A percentile compares a stretch with the other conserved stretches of the same genome.
These are phyloP conservation scores for Linnemannia hyalina DNA, from an alignment of 192 early-diverging fungal species.

Conservation along the genomic window DNA sequence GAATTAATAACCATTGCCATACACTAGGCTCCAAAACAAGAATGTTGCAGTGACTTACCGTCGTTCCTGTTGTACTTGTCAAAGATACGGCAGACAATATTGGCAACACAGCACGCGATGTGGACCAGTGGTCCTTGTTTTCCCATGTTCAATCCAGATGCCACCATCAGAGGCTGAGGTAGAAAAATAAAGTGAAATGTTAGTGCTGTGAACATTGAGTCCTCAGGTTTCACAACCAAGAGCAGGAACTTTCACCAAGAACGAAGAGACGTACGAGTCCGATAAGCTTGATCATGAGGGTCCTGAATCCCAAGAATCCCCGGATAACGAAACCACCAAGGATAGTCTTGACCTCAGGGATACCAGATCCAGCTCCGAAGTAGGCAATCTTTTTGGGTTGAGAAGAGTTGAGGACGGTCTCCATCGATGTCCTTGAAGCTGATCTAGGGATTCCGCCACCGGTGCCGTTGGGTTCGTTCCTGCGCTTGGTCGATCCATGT, in stretches of 20 bases:
- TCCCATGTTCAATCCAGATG: slow-evolving; percentile 91
- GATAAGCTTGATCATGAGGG: slow-evolving; percentile 91
- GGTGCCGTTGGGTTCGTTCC: slow-evolving; percentile 23
- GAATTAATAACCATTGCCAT: not conserved
- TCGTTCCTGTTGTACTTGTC: slow-evolving; percentile 95
- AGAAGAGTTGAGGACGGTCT: slow-evolving; percentile 14
- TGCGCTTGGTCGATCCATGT: slow-evolving; percentile 41
- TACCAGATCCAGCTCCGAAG: slow-evolving; percentile 84
- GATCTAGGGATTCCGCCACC: slow-evolving; percentile 65
- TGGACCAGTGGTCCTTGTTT: slow-evolving; percentile 97
- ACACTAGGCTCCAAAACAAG: not conserved
- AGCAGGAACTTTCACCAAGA: too few species aligned
- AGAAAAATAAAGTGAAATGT: slow-evolving; percentile 11
- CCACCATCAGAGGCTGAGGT: slow-evolving; percentile 78
- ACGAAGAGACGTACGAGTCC: slow-evolving; percentile 74
- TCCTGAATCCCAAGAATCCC: slow-evolving; percentile 92
- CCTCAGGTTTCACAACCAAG: too few species aligned
- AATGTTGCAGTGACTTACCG: slow-evolving; percentile 10
- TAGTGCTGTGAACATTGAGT: not conserved
- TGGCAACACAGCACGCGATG: slow-evolving; percentile 90
- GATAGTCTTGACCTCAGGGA: slow-evolving; percentile 96
- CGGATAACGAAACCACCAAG: slow-evolving; percentile 94
- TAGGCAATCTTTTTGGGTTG: slow-evolving; percentile 56
- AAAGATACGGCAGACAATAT: slow-evolving; percentile 90
- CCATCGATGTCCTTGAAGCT: slow-evolving; percentile 57